Conservation (phyloP, 768 basidiomycete species). For the Lactarius hengduanensis region DNA sequence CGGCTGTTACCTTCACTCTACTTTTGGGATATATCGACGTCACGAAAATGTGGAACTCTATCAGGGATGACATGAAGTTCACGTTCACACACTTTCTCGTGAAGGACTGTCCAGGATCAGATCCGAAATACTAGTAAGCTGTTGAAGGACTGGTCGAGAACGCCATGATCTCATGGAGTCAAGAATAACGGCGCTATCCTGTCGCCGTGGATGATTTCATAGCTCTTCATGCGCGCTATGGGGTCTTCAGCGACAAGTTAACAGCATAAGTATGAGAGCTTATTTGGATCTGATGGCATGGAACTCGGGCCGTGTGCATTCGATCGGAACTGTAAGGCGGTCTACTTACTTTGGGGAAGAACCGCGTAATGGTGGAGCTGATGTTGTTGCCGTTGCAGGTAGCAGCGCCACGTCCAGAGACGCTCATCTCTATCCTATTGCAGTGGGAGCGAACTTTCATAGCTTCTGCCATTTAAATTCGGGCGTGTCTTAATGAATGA, state of each 20-base stretch:
- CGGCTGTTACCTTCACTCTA: background rate
- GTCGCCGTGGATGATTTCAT: background rate
- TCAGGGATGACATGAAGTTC: background rate
- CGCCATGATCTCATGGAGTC: conserved; percentile 4
- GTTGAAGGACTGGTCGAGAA: conserved; percentile 7
- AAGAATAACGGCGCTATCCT: background rate
- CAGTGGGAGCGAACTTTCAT: background rate
- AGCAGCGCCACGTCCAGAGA: background rate
- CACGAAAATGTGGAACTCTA: background rate
- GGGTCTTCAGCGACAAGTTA: background rate
- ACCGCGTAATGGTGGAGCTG: background rate
- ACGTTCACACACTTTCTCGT: background rate
- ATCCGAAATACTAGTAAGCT: conserved; percentile 1
- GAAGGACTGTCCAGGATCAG: background rate
- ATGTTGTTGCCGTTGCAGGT: background rate
- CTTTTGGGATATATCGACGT: background rate
- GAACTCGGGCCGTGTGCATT: conserved; percentile 17
- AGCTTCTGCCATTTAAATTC: background rate
- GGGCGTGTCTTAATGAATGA: background rate
- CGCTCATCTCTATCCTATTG: conserved; percentile 4
- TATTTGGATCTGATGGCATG: conserved; percentile 7
- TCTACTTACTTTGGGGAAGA: conserved; percentile 5
- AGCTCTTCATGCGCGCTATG: background rate
- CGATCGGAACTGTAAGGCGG: conserved; percentile 2
- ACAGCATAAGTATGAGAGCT: conserved; percentile 1